Conservation (phyloP, 2,329 filamentous ascomycete genomes). For the Paecilomyces sp. region DNA sequence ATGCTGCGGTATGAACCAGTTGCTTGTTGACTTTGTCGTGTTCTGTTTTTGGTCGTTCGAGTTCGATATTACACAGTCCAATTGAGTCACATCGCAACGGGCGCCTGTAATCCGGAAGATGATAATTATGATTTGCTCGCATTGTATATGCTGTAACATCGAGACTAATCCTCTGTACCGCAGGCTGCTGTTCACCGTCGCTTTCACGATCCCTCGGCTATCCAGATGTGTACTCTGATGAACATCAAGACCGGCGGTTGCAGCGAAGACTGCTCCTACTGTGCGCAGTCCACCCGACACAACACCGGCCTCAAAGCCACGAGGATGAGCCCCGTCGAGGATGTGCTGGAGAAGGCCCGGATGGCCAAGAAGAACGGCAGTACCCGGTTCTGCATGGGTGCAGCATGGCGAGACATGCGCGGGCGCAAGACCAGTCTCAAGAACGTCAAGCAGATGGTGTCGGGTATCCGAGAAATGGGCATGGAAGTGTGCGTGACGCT, state of each 20-base stretch:
- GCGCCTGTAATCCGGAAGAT: background rate
- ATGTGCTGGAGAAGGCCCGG: conserved; percentile 70
- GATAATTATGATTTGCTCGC: background rate
- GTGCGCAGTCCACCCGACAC: conserved; percentile 75
- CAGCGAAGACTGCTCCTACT: conserved; percentile 89
- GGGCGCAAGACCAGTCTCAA: conserved; percentile 75
- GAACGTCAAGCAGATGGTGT: conserved; percentile 81
- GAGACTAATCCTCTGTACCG: conserved; percentile 6
- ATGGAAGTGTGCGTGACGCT: conserved; percentile 94
- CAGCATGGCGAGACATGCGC: conserved; percentile 90
- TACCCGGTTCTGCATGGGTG: conserved; percentile 92
- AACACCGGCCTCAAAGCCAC: conserved; percentile 66
- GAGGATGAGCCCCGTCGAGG: conserved; percentile 70
- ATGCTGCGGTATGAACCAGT: conserved; percentile 56
- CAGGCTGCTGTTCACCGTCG: conserved; percentile 72
- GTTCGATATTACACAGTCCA: conserved; percentile 11
- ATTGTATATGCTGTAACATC: background rate
- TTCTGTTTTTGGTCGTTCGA: conserved; percentile 14
- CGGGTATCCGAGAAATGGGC: conserved; percentile 69
- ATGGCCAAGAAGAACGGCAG: conserved; percentile 75
- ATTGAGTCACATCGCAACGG: background rate
- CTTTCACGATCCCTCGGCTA: conserved; percentile 75
- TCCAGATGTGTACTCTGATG: conserved; percentile 92
- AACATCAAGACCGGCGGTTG: conserved; percentile 95
- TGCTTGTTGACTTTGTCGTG: conserved; percentile 1